phyloP scores from a whole-genome alignment of 306 rosid species.

The Albizia julibrissin region DNA sequence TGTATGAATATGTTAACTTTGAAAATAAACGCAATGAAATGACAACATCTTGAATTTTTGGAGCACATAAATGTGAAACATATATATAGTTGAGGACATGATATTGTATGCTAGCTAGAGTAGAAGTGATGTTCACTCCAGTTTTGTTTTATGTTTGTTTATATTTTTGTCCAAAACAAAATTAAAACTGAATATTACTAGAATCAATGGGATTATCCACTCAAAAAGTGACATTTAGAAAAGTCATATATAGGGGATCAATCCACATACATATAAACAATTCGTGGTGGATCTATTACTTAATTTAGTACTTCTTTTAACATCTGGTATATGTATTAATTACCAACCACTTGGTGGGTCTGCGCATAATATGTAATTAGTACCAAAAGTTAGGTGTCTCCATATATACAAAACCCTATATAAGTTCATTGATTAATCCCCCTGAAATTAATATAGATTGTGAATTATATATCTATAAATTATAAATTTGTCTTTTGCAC shows the following conservation, averaged over 20 bases:
- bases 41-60: not conserved
- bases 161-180: not conserved
- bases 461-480: not conserved
- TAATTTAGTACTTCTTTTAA: not conserved
- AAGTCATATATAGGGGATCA: not conserved
- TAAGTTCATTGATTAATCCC: not conserved
- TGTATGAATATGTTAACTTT: not conserved
- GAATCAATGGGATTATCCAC: not conserved
- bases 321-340: not conserved
- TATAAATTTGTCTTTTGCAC: not conserved
- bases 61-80: not conserved
- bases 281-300: not conserved
- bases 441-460: not conserved
- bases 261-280: not conserved
- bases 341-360: not conserved
- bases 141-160: not conserved
- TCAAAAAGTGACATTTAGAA: not conserved
- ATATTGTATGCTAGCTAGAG: not conserved
- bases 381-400: not conserved
- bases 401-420: not conserved
- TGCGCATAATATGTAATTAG: not conserved
- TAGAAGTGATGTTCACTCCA: not conserved
- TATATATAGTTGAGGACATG: not conserved
- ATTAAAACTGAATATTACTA: slow-evolving; percentile 6
- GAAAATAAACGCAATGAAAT: not conserved